Percentiles rank a stretch among this genome's conserved stretches.
Conservation (phyloP, 2,329 filamentous ascomycete genomes). For the Cryphonectria nitschkei region DNA sequence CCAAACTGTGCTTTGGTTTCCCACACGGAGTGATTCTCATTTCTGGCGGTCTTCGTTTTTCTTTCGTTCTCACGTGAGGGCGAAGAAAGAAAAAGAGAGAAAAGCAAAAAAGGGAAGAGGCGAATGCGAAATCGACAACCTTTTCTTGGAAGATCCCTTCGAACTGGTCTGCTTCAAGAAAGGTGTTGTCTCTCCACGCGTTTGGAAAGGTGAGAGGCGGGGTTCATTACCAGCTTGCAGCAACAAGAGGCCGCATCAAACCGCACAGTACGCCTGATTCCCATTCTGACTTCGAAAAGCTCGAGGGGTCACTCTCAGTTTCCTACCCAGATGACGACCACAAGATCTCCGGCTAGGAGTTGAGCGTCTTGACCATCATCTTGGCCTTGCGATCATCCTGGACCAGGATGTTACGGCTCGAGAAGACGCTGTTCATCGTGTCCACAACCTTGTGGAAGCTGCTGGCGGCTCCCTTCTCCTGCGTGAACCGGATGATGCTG, state of each 20-base stretch:
- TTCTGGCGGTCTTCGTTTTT: background rate
- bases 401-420: slow-evolving; percentile 68
- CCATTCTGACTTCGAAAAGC: background rate
- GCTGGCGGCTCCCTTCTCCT: slow-evolving; percentile 88
- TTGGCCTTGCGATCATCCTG: slow-evolving; percentile 67
- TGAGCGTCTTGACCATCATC: slow-evolving; percentile 74
- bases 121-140: background rate
- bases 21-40: background rate
- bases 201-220: background rate
- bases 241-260: background rate
- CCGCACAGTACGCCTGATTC: slow-evolving; percentile 8
- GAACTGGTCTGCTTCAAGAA: background rate
- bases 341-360: slow-evolving; percentile 42
- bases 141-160: background rate
- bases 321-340: slow-evolving; percentile 16
- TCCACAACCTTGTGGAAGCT: slow-evolving; percentile 85
- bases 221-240: background rate
- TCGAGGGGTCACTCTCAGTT: slow-evolving; percentile 1
- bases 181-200: background rate
- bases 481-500: slow-evolving; percentile 82
- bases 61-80: background rate
- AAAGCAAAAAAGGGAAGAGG: background rate
- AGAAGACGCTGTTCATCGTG: slow-evolving; percentile 71
- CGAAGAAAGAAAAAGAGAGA: too few species aligned
- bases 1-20: background rate